These are phyloP conservation scores for Penicillium egyptiacum DNA, from an alignment of 495 filamentous ascomycete species.

Conservation along the genomic window DNA sequence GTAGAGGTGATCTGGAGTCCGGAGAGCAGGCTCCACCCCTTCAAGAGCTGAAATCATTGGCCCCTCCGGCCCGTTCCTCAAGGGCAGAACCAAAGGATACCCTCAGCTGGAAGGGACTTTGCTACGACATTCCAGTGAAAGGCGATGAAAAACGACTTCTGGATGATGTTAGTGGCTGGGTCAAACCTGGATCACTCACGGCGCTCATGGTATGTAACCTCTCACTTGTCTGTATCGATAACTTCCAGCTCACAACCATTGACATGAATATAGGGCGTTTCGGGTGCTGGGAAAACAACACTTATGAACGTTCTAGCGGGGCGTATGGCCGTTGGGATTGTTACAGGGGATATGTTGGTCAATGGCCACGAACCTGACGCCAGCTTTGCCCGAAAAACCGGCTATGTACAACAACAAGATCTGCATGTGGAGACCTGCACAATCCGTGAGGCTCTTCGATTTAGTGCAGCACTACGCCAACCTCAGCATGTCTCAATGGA, in stretches of 20 bases:
- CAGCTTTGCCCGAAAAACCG: constrained; percentile 87
- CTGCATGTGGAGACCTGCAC: constrained; percentile 82
- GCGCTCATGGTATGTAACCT: constrained; percentile 53
- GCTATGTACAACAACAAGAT: constrained; percentile 94
- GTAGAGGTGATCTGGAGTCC: constrained; percentile 24
- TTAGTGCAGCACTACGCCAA: constrained; percentile 78
- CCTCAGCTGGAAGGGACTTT: constrained; percentile 74
- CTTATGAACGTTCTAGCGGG: constrained; percentile 62
- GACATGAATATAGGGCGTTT: constrained; percentile 33
- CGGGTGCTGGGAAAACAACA: constrained; percentile 68
- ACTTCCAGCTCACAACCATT: not conserved
- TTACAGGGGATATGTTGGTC: constrained; percentile 56
- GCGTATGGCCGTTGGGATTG: constrained; percentile 52
- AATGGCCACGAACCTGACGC: constrained; percentile 58
- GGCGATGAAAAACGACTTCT: constrained; percentile 58
- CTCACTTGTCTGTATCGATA: not conserved
- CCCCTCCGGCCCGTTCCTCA: constrained; percentile 23
- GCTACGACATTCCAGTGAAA: constrained; percentile 66
- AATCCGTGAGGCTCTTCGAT: constrained; percentile 47
- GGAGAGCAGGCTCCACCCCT: constrained; percentile 16
- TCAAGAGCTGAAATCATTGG: constrained; percentile 28
- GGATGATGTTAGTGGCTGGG: constrained; percentile 63
- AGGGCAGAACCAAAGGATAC: constrained; percentile 58
- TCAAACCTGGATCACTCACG: constrained; percentile 68
- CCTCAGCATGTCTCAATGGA: constrained; percentile 50